A percentile compares a stretch with the other conserved stretches of the same genome.
Evolutionary conservation across 805 yeast genomes (phyloP).

Genomic region (Komagataella ulmi): DNA sequence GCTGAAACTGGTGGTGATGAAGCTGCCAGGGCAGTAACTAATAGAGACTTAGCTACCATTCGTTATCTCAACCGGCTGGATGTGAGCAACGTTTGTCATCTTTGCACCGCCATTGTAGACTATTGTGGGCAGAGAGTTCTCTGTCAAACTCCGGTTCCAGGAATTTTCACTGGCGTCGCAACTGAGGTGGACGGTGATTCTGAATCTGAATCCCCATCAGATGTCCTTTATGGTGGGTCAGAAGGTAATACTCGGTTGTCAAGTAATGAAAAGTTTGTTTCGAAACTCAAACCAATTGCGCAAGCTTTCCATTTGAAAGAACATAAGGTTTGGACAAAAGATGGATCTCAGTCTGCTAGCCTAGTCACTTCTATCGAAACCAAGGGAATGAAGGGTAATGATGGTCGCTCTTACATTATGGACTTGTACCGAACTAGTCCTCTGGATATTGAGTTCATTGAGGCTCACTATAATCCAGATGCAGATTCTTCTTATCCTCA

Average conservation of each 20-base stretch:
- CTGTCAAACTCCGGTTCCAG: constrained; percentile 95
- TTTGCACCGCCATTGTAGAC: constrained; percentile 80
- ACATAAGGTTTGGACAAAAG: constrained; percentile 41
- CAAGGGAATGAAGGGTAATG: constrained; percentile 79
- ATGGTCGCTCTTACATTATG: constrained; percentile 70
- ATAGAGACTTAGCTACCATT: constrained; percentile 68
- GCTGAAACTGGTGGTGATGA: constrained; percentile 63
- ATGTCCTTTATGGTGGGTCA: constrained; percentile 64
- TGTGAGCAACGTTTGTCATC: constrained; percentile 46
- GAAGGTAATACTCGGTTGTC: constrained; percentile 42
- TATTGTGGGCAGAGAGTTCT: constrained; percentile 79
- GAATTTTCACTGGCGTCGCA: constrained; percentile 32
- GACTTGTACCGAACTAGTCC: constrained; percentile 83
- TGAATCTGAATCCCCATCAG: constrained; percentile 18
- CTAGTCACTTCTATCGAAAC: constrained; percentile 63
- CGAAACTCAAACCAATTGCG: constrained; percentile 45
- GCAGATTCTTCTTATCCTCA: constrained; percentile 64
- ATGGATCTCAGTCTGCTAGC: constrained; percentile 27
- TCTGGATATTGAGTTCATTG: constrained; percentile 66
- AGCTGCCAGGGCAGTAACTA: constrained; percentile 71
- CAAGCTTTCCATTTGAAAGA: constrained; percentile 68
- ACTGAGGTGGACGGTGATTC: constrained; percentile 25
- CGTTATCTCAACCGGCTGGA: constrained; percentile 57
- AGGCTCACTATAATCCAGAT: constrained; percentile 31
- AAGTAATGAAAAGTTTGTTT: constrained; percentile 37